Percentiles rank a stretch among this genome's conserved stretches.
These are phyloP conservation scores for Meripilus lineatus DNA, from an alignment of 1,284 basidiomycete species.

Conservation along the genomic window DNA sequence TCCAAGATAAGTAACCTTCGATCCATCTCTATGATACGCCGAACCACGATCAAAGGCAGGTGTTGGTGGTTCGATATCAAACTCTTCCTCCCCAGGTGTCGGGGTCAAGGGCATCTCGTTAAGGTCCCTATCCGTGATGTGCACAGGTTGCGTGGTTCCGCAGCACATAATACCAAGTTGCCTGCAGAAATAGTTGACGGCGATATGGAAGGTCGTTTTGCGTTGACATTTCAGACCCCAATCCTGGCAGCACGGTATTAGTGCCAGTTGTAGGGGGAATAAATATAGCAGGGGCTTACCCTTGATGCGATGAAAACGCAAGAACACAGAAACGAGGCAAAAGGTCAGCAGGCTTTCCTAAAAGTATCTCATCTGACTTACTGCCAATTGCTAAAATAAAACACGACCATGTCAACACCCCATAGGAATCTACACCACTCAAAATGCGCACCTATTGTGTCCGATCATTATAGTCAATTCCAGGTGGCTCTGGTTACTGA, in stretches of 20 bases:
- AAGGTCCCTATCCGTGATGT: conserved; percentile 39
- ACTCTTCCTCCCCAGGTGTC: conserved; percentile 18
- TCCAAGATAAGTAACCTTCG: conserved; percentile 14
- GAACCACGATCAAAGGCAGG: conserved; percentile 4
- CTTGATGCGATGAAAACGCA: too few relatives aligned
- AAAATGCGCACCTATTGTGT: conserved; percentile 55
- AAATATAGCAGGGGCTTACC: background rate
- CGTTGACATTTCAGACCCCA: conserved; percentile 59
- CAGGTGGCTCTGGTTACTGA: conserved; percentile 57
- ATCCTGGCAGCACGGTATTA: conserved; percentile 43
- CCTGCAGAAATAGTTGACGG: conserved; percentile 63
- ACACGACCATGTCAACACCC: background rate
- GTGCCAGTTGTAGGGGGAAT: too few relatives aligned
- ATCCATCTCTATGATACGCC: background rate
- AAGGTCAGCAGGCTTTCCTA: conserved; percentile 1
- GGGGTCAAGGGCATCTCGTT: conserved; percentile 23
- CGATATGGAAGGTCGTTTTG: conserved; percentile 72
- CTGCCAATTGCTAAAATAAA: conserved; percentile 23
- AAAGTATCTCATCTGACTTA: conserved; percentile 9
- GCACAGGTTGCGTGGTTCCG: conserved; percentile 55
- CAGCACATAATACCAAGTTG: conserved; percentile 60
- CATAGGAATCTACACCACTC: conserved; percentile 1
- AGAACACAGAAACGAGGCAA: background rate
- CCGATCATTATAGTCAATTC: conserved; percentile 64
- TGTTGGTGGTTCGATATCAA: conserved; percentile 13